phyloP scores from a whole-genome alignment of 1,284 basidiomycete species.

The Takashimella koratensis region DNA sequence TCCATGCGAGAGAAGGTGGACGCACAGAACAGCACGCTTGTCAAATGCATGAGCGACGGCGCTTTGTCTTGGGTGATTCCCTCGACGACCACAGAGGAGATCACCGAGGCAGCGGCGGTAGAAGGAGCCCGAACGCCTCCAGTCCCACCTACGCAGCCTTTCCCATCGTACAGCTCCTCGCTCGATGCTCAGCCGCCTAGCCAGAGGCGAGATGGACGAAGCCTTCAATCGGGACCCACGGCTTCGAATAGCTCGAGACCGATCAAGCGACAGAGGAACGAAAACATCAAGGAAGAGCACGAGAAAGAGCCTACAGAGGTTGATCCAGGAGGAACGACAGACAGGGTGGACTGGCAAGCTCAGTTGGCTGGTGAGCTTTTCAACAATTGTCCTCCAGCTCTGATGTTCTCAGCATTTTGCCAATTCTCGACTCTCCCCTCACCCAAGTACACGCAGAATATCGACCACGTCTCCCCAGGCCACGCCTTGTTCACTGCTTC shows the following conservation, averaged over 20 bases:
- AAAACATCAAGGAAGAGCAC: conserved; percentile 13
- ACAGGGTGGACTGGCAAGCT: conserved; percentile 11
- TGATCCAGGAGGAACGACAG: not conserved
- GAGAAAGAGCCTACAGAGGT: conserved; percentile 13
- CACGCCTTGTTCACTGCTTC: conserved; percentile 11
- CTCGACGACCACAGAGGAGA: too few species aligned
- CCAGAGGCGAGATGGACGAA: conserved; percentile 2
- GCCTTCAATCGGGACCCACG: conserved; percentile 12
- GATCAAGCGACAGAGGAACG: conserved; percentile 13
- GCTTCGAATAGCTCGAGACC: conserved; percentile 2
- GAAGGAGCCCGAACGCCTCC: too few species aligned
- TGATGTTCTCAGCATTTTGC: conserved; percentile 20
- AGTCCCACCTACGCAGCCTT: not conserved
- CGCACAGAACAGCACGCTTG: conserved; percentile 28
- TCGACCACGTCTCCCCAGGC: not conserved
- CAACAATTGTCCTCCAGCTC: not conserved
- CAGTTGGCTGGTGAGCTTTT: conserved; percentile 9
- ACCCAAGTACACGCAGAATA: conserved; percentile 11
- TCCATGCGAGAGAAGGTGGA: conserved; percentile 29
- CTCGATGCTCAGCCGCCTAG: not conserved
- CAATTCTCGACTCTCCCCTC: conserved; percentile 1
- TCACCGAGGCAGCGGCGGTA: too few species aligned
- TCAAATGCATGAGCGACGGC: conserved; percentile 22
- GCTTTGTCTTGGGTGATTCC: conserved; percentile 29
- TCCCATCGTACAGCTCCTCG: not conserved